Percentiles rank a stretch among this genome's conserved stretches.
Conservation (phyloP, 1,139 yeast genomes). For the Protomyces arabidopsidicola region DNA sequence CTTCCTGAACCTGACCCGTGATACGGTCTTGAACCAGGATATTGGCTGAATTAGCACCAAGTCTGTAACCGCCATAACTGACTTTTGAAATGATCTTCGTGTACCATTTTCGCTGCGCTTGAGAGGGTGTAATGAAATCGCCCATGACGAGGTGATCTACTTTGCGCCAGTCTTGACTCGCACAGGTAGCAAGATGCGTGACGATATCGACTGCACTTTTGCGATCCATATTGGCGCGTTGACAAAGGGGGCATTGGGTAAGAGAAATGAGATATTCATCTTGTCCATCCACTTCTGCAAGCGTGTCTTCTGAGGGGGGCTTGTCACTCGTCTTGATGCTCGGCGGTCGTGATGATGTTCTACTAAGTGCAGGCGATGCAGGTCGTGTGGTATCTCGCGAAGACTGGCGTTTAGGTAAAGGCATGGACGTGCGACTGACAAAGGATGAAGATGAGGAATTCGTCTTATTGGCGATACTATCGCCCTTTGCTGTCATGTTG, state of each 20-base stretch:
- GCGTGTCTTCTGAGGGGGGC: not conserved
- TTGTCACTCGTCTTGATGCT: not conserved
- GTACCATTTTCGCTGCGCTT: slow-evolving; percentile 87
- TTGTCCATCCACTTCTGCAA: slow-evolving; percentile 24
- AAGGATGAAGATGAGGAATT: not conserved
- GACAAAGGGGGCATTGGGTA: slow-evolving; percentile 73
- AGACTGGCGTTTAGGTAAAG: not conserved
- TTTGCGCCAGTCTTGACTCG: slow-evolving; percentile 69
- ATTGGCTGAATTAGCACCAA: slow-evolving; percentile 90
- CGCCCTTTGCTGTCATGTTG: slow-evolving; percentile 19
- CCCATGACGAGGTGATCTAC: slow-evolving; percentile 62
- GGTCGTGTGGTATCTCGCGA: not conserved
- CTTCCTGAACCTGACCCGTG: slow-evolving; percentile 84
- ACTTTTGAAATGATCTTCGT: slow-evolving; percentile 69
- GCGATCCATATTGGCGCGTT: slow-evolving; percentile 54
- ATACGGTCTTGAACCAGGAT: slow-evolving; percentile 86
- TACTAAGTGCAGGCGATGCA: not conserved
- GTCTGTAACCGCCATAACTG: slow-evolving; percentile 78
- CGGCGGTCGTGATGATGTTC: not conserved
- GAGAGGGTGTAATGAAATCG: slow-evolving; percentile 69
- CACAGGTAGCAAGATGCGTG: slow-evolving; percentile 83
- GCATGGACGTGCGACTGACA: not conserved
- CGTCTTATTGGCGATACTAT: not conserved
- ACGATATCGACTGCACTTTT: slow-evolving; percentile 63
- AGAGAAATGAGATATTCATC: slow-evolving; percentile 51